phyloP scores from a whole-genome alignment of 139 green algal species.

The Volvox reticuliferus region DNA sequence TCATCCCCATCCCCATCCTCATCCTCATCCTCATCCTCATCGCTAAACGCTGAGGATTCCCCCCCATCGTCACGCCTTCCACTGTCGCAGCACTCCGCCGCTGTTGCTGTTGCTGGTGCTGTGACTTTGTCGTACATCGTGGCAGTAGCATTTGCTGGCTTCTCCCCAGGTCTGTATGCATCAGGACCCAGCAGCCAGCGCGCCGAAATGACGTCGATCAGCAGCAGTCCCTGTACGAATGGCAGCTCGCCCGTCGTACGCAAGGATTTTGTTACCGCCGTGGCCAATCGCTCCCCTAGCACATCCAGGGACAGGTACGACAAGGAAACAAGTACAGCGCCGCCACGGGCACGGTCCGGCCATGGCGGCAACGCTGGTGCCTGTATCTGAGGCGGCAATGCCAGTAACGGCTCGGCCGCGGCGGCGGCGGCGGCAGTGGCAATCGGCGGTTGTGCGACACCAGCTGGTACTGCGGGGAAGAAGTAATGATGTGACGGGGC shows the following conservation, averaged over 20 bases:
- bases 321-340: conserved; percentile 4
- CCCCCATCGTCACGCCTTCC: no score
- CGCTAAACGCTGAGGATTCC: neutral
- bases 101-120: no score
- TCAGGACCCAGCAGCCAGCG: conserved; percentile 3
- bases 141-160: neutral
- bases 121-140: no score
- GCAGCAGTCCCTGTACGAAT: conserved; percentile 1
- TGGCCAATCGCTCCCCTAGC: conserved; percentile 10
- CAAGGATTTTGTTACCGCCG: neutral
- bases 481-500: no score
- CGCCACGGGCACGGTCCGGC: neutral
- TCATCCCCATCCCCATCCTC: neutral
- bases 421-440: neutral
- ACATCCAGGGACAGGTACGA: neutral
- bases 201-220: conserved; percentile 31
- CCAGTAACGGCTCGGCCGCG: neutral
- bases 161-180: neutral
- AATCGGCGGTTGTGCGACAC: no score
- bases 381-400: no score
- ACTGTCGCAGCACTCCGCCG: no score
- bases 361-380: neutral
- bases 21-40: neutral
- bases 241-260: neutral
- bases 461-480: no score